Percentiles rank a stretch among this genome's conserved stretches.
Conservation (phyloP, 2,329 filamentous ascomycete species). For the Penicillium sp. region DNA sequence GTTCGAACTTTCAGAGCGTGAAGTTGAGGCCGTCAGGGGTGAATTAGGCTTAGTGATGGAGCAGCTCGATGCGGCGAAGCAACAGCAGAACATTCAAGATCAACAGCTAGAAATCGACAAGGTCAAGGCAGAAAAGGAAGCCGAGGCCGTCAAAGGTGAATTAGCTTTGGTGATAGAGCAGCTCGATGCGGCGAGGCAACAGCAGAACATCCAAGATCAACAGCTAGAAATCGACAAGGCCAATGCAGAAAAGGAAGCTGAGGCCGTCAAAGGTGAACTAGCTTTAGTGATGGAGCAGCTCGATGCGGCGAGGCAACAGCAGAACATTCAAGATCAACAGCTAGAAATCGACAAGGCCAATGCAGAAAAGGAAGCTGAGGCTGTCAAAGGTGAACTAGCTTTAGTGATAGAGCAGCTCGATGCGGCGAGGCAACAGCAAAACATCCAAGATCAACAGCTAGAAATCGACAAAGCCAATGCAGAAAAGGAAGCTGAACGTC, state of each 20-base stretch:
- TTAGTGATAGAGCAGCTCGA: constrained; percentile 44
- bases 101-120: constrained; percentile 30
- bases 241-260: constrained; percentile 56
- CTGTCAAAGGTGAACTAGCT: constrained; percentile 31
- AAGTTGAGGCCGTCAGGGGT: constrained; percentile 35
- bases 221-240: constrained; percentile 55
- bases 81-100: constrained; percentile 32
- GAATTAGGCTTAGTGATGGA: constrained; percentile 40
- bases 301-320: constrained; percentile 36
- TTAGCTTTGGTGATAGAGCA: constrained; percentile 42
- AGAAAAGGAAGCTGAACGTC: constrained; percentile 24
- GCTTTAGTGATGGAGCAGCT: constrained; percentile 41
- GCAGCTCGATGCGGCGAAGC: constrained; percentile 40
- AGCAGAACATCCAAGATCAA: constrained; percentile 28
- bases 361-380: too few species aligned
- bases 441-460: constrained; percentile 25
- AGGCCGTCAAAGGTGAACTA: constrained; percentile 40
- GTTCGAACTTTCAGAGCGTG: constrained; percentile 51
- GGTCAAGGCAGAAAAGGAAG: constrained; percentile 26
- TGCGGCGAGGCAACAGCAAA: constrained; percentile 32
- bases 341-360: constrained; percentile 26
- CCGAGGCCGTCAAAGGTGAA: constrained; percentile 40
- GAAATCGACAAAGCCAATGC: constrained; percentile 28
- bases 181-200: constrained; percentile 23
- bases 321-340: constrained; percentile 30